These are phyloP conservation scores for Cercis canadensis DNA, from an alignment of 306 rosid species.

Conservation along the genomic window DNA sequence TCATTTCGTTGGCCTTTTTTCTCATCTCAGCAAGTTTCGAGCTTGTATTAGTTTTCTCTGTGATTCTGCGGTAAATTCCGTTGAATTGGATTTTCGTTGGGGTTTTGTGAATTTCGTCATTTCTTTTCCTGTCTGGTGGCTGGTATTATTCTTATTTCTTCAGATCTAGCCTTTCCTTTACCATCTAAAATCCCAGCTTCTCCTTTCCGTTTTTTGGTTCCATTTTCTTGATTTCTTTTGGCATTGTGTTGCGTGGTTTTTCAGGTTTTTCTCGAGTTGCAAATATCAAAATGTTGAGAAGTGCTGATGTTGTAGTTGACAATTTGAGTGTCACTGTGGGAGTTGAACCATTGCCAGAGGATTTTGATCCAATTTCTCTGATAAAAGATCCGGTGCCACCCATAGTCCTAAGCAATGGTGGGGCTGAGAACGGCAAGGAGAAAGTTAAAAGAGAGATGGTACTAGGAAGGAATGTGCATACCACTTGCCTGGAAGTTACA, in stretches of 20 bases:
- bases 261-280: slow-evolving; percentile 32
- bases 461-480: slow-evolving; percentile 72
- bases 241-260: slow-evolving; percentile 10
- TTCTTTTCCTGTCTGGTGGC: too few species aligned
- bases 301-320: slow-evolving; percentile 13
- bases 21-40: too few species aligned
- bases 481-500: slow-evolving; percentile 62
- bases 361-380: slow-evolving; percentile 38
- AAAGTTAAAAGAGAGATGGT: slow-evolving; percentile 60
- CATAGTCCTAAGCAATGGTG: slow-evolving; percentile 23
- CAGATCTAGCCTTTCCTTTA: too few species aligned
- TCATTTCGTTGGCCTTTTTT: too few species aligned
- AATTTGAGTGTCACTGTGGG: slow-evolving; percentile 10
- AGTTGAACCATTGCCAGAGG: slow-evolving; percentile 42
- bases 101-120: too few species aligned
- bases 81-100: too few species aligned
- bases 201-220: neutral
- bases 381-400: slow-evolving; percentile 37
- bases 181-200: too few species aligned
- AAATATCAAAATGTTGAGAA: slow-evolving; percentile 30
- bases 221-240: neutral
- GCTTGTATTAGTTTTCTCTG: too few species aligned
- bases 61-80: too few species aligned
- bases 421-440: slow-evolving; percentile 7
- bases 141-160: too few species aligned